Evolutionary conservation across 768 basidiomycete genomes (phyloP).

Genomic region (Amanita pseudoporphyria): DNA sequence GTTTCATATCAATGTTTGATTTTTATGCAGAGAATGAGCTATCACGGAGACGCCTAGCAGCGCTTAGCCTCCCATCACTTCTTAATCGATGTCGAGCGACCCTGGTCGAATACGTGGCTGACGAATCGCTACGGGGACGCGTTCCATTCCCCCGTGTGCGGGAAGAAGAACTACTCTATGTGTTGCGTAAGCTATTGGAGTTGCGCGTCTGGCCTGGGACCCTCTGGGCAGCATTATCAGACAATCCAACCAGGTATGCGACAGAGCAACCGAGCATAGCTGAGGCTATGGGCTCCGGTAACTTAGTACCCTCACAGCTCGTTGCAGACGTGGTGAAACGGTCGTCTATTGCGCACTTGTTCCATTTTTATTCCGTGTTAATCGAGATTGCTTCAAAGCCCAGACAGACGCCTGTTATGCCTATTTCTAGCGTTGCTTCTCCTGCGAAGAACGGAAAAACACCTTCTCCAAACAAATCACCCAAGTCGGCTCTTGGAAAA

Average conservation of each 20-base stretch:
- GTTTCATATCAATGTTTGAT: neutral
- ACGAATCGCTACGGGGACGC: constrained; percentile 75
- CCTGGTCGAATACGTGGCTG: constrained; percentile 70
- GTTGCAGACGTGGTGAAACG: constrained; percentile 66
- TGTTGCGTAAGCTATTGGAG: constrained; percentile 66
- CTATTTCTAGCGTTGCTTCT: constrained; percentile 5
- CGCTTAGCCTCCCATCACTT: constrained; percentile 60
- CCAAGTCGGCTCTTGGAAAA: constrained; percentile 8
- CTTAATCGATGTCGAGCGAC: constrained; percentile 66
- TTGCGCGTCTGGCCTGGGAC: constrained; percentile 69
- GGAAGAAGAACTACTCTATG: constrained; percentile 85
- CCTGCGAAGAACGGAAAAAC: constrained; percentile 7
- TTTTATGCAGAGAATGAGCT: constrained; percentile 43
- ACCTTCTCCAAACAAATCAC: constrained; percentile 1
- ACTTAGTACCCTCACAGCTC: constrained; percentile 39
- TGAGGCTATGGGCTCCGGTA: constrained; percentile 11
- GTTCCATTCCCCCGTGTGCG: constrained; percentile 81
- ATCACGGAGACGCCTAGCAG: constrained; percentile 58
- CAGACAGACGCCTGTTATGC: constrained; percentile 55
- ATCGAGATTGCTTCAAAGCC: constrained; percentile 74
- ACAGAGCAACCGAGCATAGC: constrained; percentile 48
- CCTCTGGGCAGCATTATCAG: constrained; percentile 66
- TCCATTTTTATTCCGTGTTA: constrained; percentile 76
- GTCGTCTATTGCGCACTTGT: constrained; percentile 75
- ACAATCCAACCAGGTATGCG: constrained; percentile 48